These are phyloP conservation scores for Moesziomyces antarcticus DNA, from an alignment of 1,284 basidiomycete genomes.

Conservation along the genomic window DNA sequence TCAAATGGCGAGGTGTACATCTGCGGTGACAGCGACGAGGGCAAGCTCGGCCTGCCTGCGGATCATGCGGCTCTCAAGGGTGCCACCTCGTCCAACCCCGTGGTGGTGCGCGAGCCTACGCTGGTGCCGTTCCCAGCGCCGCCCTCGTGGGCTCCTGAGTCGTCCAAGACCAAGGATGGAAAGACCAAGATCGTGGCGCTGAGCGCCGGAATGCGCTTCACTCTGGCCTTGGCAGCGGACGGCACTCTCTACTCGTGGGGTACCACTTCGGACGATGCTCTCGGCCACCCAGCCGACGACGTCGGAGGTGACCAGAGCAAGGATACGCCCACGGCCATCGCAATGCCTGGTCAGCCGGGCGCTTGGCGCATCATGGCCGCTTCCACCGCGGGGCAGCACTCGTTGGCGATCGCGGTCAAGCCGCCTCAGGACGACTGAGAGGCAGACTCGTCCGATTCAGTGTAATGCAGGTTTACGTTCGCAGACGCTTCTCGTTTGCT, in stretches of 20 bases:
- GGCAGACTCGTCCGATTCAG: too few species aligned
- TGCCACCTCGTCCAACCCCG: slow-evolving; percentile 27
- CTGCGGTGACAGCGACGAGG: slow-evolving; percentile 62
- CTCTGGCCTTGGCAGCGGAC: slow-evolving; percentile 80
- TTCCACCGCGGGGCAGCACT: slow-evolving; percentile 71
- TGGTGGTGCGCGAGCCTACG: slow-evolving; percentile 56
- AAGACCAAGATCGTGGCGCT: slow-evolving; percentile 79
- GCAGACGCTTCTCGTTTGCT: too few species aligned
- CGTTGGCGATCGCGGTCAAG: slow-evolving; percentile 68
- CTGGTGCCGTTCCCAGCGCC: slow-evolving; percentile 67
- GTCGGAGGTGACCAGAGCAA: slow-evolving; percentile 69
- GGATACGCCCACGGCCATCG: slow-evolving; percentile 76
- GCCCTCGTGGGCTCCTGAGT: slow-evolving; percentile 63
- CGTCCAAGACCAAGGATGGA: slow-evolving; percentile 61
- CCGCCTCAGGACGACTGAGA: slow-evolving; percentile 49
- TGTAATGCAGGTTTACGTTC: too few species aligned
- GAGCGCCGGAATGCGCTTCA: slow-evolving; percentile 82
- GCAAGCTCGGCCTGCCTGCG: slow-evolving; percentile 56
- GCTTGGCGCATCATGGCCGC: slow-evolving; percentile 69
- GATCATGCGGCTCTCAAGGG: slow-evolving; percentile 41
- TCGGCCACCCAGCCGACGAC: slow-evolving; percentile 68
- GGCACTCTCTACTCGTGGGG: slow-evolving; percentile 89
- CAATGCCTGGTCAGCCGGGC: slow-evolving; percentile 70
- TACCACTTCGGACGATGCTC: slow-evolving; percentile 74
- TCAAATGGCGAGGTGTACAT: slow-evolving; percentile 80